These are phyloP conservation scores for Acanthamoeba sp. DNA, from an alignment of 208 protist species.

Conservation along the genomic window DNA sequence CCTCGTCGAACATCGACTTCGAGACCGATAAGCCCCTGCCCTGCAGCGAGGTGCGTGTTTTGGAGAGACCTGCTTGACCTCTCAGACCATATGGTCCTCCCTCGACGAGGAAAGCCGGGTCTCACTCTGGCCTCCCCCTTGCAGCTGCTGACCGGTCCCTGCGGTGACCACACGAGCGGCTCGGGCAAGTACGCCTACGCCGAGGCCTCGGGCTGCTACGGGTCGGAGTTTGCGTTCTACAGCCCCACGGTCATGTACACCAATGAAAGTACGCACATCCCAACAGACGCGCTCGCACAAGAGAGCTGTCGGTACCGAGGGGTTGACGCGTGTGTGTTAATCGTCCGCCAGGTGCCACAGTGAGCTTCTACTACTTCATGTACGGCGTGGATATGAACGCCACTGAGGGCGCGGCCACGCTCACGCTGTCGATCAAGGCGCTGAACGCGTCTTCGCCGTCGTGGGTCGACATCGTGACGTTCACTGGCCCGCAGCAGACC, in stretches of 20 bases:
- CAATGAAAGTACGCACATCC: background rate
- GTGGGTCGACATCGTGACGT: conserved; percentile 21
- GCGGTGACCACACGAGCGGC: conserved; percentile 2
- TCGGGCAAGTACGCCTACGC: conserved; percentile 41
- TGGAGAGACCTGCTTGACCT: background rate
- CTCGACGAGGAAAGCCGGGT: background rate
- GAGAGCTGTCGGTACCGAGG: background rate
- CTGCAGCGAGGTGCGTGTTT: background rate
- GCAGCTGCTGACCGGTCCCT: conserved; percentile 31
- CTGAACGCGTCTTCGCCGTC: conserved; percentile 10
- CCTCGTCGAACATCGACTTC: conserved; percentile 28
- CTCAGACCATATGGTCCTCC: no score
- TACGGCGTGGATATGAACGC: conserved; percentile 52
- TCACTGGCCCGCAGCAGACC: conserved; percentile 24
- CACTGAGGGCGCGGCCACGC: background rate
- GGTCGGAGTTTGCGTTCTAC: conserved; percentile 30
- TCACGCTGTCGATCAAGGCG: background rate
- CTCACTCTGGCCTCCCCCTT: background rate
- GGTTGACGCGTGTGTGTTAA: background rate
- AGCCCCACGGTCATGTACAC: conserved; percentile 8
- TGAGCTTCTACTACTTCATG: conserved; percentile 69
- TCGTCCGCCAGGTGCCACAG: background rate
- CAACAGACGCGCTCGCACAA: background rate
- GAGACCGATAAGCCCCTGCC: background rate
- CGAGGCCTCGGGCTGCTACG: conserved; percentile 52